Evolutionary conservation across 805 yeast genomes (phyloP), one percentile per base, ranked within the genome.

Genomic region (Suhomyces xylopsoci): DNA sequence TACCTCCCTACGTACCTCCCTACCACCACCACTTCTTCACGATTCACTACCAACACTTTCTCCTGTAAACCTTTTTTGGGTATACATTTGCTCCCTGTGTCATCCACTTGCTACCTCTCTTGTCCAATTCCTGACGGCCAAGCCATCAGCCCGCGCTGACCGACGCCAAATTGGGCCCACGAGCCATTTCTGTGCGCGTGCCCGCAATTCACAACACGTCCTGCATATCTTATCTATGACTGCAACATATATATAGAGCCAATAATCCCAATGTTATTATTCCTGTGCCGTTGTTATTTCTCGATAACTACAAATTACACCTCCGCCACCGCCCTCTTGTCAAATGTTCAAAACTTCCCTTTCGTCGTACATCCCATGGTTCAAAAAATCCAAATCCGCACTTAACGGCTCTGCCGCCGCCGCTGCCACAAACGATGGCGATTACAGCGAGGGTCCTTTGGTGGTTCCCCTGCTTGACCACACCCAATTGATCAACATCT

Each of bases 401-500:
- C 44, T 5, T 28, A 47, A 32, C n/a, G 9, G 50, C 19, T 36
- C 43, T 14, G 45, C 28, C 42, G 44, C 45, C 48, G 45, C 45
- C 19, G 28, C 30, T 4, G 30, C 17, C 28, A 12, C 45, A 12
- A 42, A 22, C 30, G 45, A 42, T n/a, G 14, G 10, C 42, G 26
- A 17, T 6, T 19, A 45, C 40, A 19, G 30, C 12, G 48, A 45
- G 24, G 48, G 34, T 10, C 49, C 32, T 5, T 4, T 73, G 51
- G 63, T 67, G 25, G 61, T 73, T 42, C 62, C 70, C n/a, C 45
- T 54, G 44, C 49, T 50, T n/a, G 64, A 66, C 24, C 57, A 65
- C 45, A 66, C 64, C 49, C 64, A 62, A 52, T 51, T 68, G 54
- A 55, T 70, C 54, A 64, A 66, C 45, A 64, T 74, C 22, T 65